These are phyloP conservation scores for Nakazawaea molendinolei DNA, from an alignment of 805 yeast genomes.

Conservation along the genomic window DNA sequence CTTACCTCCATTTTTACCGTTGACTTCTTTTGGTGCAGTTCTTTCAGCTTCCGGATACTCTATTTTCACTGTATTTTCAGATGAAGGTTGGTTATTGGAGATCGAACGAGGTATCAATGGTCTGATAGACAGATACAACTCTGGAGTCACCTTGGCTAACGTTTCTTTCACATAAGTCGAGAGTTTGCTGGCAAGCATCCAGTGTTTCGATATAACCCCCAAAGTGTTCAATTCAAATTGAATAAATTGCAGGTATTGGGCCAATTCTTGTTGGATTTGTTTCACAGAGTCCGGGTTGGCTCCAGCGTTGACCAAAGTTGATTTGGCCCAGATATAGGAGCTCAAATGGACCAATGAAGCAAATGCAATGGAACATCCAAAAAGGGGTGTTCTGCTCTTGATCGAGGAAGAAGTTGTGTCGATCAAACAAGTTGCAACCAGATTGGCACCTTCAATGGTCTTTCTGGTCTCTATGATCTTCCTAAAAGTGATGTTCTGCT, in stretches of 20 bases:
- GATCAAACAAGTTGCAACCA: conserved; percentile 37
- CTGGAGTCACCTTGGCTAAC: conserved; percentile 34
- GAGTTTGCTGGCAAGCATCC: conserved; percentile 42
- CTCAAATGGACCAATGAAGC: conserved; percentile 45
- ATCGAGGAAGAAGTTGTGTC: conserved; percentile 41
- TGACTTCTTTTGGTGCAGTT: no score
- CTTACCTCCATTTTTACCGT: no score
- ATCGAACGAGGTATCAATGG: conserved; percentile 21
- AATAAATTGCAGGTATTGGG: conserved; percentile 39
- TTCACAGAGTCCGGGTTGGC: conserved; percentile 16
- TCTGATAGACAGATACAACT: conserved; percentile 31
- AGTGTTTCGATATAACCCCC: conserved; percentile 42
- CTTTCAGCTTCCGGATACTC: not conserved
- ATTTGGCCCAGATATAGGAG: conserved; percentile 47
- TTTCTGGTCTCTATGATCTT: conserved; percentile 46
- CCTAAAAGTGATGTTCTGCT: conserved; percentile 32
- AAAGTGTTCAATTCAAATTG: conserved; percentile 43
- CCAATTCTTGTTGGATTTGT: conserved; percentile 30
- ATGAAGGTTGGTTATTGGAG: not conserved
- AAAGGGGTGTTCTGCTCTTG: conserved; percentile 39
- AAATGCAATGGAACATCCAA: conserved; percentile 48
- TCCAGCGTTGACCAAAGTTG: conserved; percentile 20
- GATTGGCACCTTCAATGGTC: conserved; percentile 47
- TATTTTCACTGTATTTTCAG: no score
- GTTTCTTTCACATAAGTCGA: conserved; percentile 41